Evolutionary conservation across 352 stramenopile genomes (phyloP).

Genomic region (Globisporangium acanthophoron): DNA sequence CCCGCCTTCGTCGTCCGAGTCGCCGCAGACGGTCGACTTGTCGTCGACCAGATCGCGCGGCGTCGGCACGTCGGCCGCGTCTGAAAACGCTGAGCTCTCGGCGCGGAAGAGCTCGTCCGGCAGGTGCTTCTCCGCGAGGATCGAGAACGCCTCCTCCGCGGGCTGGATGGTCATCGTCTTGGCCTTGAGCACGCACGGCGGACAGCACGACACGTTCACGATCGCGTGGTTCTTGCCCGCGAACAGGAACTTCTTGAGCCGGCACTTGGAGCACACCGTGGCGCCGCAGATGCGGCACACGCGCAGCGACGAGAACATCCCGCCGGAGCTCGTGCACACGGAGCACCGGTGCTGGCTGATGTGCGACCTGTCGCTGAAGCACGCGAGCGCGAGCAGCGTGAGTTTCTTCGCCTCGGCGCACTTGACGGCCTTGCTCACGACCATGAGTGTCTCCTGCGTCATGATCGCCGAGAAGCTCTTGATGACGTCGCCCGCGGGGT

Average conservation of each 20-base stretch:
- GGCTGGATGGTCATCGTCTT: slow-evolving; percentile 13
- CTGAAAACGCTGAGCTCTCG: slow-evolving; percentile 7
- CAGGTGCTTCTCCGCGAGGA: slow-evolving; percentile 9
- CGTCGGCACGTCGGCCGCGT: not conserved
- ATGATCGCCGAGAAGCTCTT: slow-evolving; percentile 16
- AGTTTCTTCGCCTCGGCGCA: slow-evolving; percentile 53
- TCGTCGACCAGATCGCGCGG: slow-evolving; percentile 7
- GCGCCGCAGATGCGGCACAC: slow-evolving; percentile 36
- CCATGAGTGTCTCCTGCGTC: slow-evolving; percentile 16
- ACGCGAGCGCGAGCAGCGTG: slow-evolving; percentile 26
- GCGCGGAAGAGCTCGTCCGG: slow-evolving; percentile 8
- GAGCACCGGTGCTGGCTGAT: slow-evolving; percentile 1
- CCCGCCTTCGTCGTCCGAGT: slow-evolving; percentile 12
- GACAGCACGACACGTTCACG: slow-evolving; percentile 12
- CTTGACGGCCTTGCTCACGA: slow-evolving; percentile 21
- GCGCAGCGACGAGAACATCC: slow-evolving; percentile 15
- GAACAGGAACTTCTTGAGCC: slow-evolving; percentile 43
- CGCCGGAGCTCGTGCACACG: slow-evolving; percentile 1
- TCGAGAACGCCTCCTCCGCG: slow-evolving; percentile 11
- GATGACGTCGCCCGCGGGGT: slow-evolving; percentile 32
- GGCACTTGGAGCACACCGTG: slow-evolving; percentile 39
- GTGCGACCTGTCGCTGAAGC: slow-evolving; percentile 23
- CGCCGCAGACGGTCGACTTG: slow-evolving; percentile 8
- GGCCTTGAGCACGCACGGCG: slow-evolving; percentile 11
- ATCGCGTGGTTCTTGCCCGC: slow-evolving; percentile 12